Evolutionary conservation across 441 rosid species (phyloP).

Genomic region (Eutrema salsugineum): DNA sequence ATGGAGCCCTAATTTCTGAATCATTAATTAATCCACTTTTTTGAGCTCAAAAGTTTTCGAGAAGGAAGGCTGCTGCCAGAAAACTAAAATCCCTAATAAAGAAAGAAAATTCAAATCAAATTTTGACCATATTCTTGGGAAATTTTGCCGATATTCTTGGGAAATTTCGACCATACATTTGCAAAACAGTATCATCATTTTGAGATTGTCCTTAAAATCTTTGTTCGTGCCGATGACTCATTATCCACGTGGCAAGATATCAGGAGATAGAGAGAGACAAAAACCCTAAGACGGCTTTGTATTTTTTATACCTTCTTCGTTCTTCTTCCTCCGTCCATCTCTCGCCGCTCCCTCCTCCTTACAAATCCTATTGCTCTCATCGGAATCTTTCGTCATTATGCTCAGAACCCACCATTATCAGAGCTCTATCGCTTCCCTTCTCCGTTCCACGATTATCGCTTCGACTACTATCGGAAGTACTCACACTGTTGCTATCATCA

Average conservation of each 20-base stretch:
- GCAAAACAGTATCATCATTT: no score
- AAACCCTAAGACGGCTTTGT: conserved; percentile 16
- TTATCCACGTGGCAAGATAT: conserved; percentile 20
- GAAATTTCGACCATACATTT: no score
- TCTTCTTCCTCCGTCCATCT: background rate
- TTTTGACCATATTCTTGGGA: no score
- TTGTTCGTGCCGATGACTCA: background rate
- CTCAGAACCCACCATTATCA: background rate
- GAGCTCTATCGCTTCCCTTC: background rate
- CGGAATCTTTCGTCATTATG: conserved; percentile 24
- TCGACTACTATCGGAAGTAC: background rate
- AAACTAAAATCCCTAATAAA: no score
- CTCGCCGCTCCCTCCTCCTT: conserved; percentile 17
- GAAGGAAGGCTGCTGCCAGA: background rate
- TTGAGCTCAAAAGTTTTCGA: background rate
- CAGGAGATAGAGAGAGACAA: background rate
- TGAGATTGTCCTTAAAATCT: no score
- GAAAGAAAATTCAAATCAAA: background rate
- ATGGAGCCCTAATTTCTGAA: background rate
- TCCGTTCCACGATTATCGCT: background rate
- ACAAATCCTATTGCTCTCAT: conserved; percentile 2
- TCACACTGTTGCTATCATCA: background rate
- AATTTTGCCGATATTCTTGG: no score
- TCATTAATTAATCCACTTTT: background rate
- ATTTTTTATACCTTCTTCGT: background rate